Base-by-base conservation (phyloP, 2,329 filamentous ascomycete species). In the Fusarium cicatricum region DNA sequence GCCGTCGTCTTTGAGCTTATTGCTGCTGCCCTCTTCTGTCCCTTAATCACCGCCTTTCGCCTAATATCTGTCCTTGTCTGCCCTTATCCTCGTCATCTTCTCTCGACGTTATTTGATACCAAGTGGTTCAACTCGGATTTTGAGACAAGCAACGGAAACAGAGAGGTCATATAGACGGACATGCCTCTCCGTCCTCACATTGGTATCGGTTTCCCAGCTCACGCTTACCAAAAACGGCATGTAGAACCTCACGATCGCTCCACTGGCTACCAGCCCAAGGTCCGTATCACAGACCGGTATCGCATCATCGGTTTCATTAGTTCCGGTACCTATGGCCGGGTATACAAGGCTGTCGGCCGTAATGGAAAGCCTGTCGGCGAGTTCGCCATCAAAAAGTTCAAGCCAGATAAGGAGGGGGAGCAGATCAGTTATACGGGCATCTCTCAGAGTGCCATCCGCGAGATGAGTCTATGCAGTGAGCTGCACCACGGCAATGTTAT, bases 381-480 rank as follows among this genome's bases (percentile, higher is more conserved):
- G 71, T 97, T 97, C 72, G 95, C 95, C 67, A 99, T 99, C 80
- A 99, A 99, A 74, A 99, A 99, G 85, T 97, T 97, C 85, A 97
- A 97, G 80, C 93, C 93, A 8, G 95, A 99, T 76, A 99, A 98
- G 78, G 95, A 99, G 77, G 95, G 95, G 52, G 95, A 99, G 75
- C 86, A 90, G 68, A 81, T 97, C 40, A 90, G 96, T 69, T 99
- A 99, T 76, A 98, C 95, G 0, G 95, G 95, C 58, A 96, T 99
- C 63, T 98, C 95, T 1, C 95, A 99, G 75, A 97, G 93, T 12
- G 95, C 95, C 5, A 91, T 97, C 63, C 91, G 95, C 47, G 95
- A 99, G 75, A 99, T 99, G 92, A 92, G 94, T 14, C 81, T 99
- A 1, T 99, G 95, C 77, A 95, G 91, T 32, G 95, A 99, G 72